phyloP scores from a whole-genome alignment of 2,329 filamentous ascomycete genomes.

The Aureobasidium sp. region DNA sequence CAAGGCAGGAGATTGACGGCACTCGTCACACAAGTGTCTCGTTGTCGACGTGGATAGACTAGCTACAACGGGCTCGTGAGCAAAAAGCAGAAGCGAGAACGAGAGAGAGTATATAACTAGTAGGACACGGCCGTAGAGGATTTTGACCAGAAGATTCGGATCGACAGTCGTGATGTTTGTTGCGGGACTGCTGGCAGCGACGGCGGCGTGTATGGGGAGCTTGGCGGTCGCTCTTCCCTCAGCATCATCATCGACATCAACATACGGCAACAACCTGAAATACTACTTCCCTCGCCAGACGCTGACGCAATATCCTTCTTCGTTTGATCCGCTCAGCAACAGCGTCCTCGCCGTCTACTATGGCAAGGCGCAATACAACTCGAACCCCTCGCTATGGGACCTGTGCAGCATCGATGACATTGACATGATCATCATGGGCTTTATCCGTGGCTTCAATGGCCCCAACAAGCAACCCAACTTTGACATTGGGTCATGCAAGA shows the following conservation, averaged over 20 bases:
- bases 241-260: not conserved
- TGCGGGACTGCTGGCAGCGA: not conserved
- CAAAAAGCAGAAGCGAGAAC: not conserved
- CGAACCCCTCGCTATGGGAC: not conserved
- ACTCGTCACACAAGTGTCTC: not conserved
- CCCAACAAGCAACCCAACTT: not conserved
- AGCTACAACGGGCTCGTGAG: not conserved
- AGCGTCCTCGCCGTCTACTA: constrained; percentile 11
- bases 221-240: constrained; percentile 1
- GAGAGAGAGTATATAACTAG: not conserved
- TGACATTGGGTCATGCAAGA: not conserved
- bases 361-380: constrained; percentile 2
- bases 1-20: not conserved
- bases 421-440: constrained; percentile 10
- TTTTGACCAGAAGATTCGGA: not conserved
- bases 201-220: not conserved
- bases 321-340: not conserved
- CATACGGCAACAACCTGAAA: not conserved
- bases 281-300: not conserved
- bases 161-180: not conserved
- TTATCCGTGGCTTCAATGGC: constrained; percentile 5
- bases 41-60: too few species aligned
- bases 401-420: not conserved
- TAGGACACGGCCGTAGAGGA: not conserved
- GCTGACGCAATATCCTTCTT: not conserved